phyloP scores from a whole-genome alignment of 768 basidiomycete species.

The Chiua virens region DNA sequence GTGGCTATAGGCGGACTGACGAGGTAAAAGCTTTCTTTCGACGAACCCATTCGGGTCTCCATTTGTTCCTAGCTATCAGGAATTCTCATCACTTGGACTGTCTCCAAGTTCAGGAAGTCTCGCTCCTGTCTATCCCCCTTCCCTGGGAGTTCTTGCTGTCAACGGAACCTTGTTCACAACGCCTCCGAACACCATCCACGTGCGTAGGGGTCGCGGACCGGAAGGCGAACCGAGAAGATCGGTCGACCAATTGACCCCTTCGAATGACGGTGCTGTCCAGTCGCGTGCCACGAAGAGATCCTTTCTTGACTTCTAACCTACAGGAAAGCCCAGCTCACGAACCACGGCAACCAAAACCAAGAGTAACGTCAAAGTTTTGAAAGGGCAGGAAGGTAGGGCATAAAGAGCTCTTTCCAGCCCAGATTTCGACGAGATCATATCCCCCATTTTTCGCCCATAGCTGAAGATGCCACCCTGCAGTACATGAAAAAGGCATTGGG shows the following conservation, averaged over 20 bases:
- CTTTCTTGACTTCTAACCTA: neutral
- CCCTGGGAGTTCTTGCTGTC: too few relatives aligned
- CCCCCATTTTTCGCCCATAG: slow-evolving; percentile 31
- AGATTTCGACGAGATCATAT: too few relatives aligned
- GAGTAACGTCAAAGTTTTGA: slow-evolving; percentile 58
- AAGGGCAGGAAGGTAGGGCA: slow-evolving; percentile 67
- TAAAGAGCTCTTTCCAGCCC: too few relatives aligned
- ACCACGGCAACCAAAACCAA: slow-evolving; percentile 50
- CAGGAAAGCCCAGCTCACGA: neutral
- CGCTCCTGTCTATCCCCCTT: too few relatives aligned
- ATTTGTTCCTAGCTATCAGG: slow-evolving; percentile 38
- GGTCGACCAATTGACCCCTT: too few relatives aligned
- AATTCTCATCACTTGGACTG: too few relatives aligned
- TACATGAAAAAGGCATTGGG: slow-evolving; percentile 69
- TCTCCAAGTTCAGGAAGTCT: too few relatives aligned
- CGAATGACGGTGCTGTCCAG: too few relatives aligned
- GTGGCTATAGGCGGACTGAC: slow-evolving; percentile 21
- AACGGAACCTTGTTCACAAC: too few relatives aligned
- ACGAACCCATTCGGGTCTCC: slow-evolving; percentile 79
- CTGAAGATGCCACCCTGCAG: slow-evolving; percentile 72
- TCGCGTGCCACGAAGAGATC: neutral
- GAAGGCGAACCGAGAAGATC: too few relatives aligned
- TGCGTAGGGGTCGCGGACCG: too few relatives aligned
- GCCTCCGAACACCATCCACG: too few relatives aligned
- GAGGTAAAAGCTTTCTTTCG: slow-evolving; percentile 67